These are phyloP conservation scores for Phytophthora fragariaefolia DNA, from an alignment of 352 stramenopile genomes.

Conservation along the genomic window DNA sequence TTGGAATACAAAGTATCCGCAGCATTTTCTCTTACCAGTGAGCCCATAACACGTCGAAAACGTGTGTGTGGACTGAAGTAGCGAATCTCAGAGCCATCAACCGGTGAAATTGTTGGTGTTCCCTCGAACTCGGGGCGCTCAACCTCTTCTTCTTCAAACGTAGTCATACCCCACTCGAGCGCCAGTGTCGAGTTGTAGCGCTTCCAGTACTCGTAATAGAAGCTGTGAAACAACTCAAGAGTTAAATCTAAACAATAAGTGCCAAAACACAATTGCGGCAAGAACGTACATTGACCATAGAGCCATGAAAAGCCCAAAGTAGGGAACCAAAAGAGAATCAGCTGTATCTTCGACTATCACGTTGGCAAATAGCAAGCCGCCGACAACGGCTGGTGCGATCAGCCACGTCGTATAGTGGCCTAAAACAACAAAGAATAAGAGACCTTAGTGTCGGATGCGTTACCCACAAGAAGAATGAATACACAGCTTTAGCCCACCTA, in stretches of 20 bases:
- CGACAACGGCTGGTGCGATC: constrained; percentile 91
- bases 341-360: constrained; percentile 64
- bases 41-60: constrained; percentile 74
- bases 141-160: constrained; percentile 74
- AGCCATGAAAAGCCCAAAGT: constrained; percentile 87
- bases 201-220: constrained; percentile 89
- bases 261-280: too few relatives aligned
- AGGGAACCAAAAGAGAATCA: constrained; percentile 65
- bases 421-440: constrained; percentile 9
- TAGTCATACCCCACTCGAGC: constrained; percentile 80
- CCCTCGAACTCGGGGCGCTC: constrained; percentile 78
- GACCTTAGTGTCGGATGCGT: too few relatives aligned
- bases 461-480: neutral
- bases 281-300: constrained; percentile 69
- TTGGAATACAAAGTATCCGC: neutral
- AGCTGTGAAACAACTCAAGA: constrained; percentile 25
- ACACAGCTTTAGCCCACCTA: constrained; percentile 59
- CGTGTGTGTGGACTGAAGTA: constrained; percentile 78
- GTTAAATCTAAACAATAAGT: too few relatives aligned
- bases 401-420: constrained; percentile 95
- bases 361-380: constrained; percentile 89
- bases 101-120: constrained; percentile 69
- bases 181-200: constrained; percentile 73
- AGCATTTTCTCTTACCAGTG: constrained; percentile 60
- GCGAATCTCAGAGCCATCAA: constrained; percentile 76